Conservation (phyloP, 192 early-diverging fungal species). For the Coemansia javaensis region DNA sequence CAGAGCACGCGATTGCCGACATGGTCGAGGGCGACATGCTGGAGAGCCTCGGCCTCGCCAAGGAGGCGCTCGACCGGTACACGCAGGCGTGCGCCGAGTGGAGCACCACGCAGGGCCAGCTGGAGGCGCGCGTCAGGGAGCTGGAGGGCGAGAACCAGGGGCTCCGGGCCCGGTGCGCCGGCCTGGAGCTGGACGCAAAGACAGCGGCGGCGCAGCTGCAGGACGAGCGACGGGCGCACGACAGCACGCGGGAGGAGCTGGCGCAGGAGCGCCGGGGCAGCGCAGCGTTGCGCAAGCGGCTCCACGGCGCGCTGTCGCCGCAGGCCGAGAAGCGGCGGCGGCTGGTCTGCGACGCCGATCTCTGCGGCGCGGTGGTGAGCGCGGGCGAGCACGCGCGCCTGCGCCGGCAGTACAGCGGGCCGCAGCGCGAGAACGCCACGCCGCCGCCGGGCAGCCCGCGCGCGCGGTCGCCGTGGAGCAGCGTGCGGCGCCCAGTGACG, state of each 20-base stretch:
- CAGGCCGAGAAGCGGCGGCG: conserved; percentile 13
- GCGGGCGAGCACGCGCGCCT: conserved; percentile 25
- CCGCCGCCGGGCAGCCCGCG: not conserved
- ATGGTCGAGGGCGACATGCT: not conserved
- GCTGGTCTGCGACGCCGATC: not conserved
- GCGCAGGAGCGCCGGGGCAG: not conserved
- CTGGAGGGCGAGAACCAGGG: too few species aligned
- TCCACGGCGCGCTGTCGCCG: conserved; percentile 2
- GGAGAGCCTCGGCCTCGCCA: too few species aligned
- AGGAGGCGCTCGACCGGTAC: too few species aligned
- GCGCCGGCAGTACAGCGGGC: conserved; percentile 5
- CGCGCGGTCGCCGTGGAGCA: too few species aligned
- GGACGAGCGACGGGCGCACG: conserved; percentile 3
- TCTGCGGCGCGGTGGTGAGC: conserved; percentile 7
- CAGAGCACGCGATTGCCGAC: not conserved
- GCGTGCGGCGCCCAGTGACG: conserved; percentile 4
- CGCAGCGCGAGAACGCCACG: not conserved
- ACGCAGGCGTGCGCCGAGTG: not conserved
- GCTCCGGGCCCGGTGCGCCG: not conserved
- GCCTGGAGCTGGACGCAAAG: conserved; percentile 2
- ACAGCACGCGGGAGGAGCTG: not conserved
- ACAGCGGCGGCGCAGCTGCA: not conserved
- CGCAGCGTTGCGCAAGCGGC: conserved; percentile 1
- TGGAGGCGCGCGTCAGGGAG: not conserved
- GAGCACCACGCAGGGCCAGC: not conserved